A percentile compares a stretch with the other conserved stretches of the same genome.
Conservation (phyloP, 176 grass and related monocot genomes). For the Calamus simplicifolius region DNA sequence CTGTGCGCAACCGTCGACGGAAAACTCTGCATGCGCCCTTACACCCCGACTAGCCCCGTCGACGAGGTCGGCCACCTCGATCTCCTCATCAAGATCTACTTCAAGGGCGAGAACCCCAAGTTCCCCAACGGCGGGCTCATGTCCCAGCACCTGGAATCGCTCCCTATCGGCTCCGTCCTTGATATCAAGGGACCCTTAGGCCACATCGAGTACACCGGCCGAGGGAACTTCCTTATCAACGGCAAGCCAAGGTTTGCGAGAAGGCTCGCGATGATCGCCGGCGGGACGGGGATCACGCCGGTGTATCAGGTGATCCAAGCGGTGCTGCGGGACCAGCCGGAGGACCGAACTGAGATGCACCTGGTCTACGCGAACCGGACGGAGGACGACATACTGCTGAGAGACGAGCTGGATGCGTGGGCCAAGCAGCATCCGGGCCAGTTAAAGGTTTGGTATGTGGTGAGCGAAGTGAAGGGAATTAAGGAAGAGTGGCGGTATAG, state of each 20-base stretch:
- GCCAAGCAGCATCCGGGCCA: conserved; percentile 29
- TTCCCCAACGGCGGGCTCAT: conserved; percentile 59
- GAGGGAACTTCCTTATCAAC: conserved; percentile 36
- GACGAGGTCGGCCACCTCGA: conserved; percentile 57
- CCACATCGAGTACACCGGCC: conserved; percentile 59
- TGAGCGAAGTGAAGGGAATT: conserved; percentile 24
- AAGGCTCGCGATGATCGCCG: conserved; percentile 66
- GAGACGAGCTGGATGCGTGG: conserved; percentile 55
- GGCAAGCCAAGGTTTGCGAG: conserved; percentile 34
- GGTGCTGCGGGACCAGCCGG: conserved; percentile 56
- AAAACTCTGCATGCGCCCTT: conserved; percentile 67
- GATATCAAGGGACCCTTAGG: conserved; percentile 60
- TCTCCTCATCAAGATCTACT: conserved; percentile 83
- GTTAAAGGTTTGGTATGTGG: conserved; percentile 84
- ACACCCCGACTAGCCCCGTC: conserved; percentile 59
- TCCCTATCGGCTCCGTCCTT: conserved; percentile 30
- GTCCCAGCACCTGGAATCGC: conserved; percentile 69
- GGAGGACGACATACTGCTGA: conserved; percentile 68
- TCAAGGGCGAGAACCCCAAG: conserved; percentile 47
- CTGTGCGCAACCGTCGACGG: conserved; percentile 43
- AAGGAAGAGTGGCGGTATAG: conserved; percentile 42
- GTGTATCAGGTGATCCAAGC: conserved; percentile 88
- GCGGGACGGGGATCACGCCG: conserved; percentile 82
- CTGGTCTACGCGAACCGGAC: conserved; percentile 66
- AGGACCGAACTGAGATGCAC: conserved; percentile 67